phyloP scores from a whole-genome alignment of 148 eudicot genomes.

The Heliosperma pusillum region DNA sequence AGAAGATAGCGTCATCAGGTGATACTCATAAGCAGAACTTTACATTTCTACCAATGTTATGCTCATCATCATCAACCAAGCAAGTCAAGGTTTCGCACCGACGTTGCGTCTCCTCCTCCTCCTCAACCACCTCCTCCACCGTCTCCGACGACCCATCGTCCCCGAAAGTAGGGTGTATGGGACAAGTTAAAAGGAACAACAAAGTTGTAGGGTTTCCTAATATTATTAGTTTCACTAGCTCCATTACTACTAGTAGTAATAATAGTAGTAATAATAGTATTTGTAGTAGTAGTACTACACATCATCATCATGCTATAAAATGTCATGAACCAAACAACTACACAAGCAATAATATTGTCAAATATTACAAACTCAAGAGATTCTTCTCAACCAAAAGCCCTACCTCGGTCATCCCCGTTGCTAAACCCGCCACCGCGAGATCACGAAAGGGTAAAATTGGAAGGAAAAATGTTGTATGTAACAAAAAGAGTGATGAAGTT shows the following conservation, averaged over 20 bases:
- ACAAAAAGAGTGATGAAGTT: slow-evolving; percentile 18
- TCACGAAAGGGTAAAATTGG: slow-evolving; percentile 19
- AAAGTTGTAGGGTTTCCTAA: slow-evolving; percentile 37
- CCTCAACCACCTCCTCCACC: slow-evolving; percentile 19
- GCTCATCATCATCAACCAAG: slow-evolving; percentile 47
- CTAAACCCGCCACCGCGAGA: background rate
- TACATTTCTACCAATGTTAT: slow-evolving; percentile 58
- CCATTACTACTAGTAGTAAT: slow-evolving; percentile 9
- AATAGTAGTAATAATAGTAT: background rate
- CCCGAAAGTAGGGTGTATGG: slow-evolving; percentile 65
- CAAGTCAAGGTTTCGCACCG: slow-evolving; percentile 35
- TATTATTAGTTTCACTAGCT: slow-evolving; percentile 11
- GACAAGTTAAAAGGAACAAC: slow-evolving; percentile 61
- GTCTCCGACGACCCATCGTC: slow-evolving; percentile 45
- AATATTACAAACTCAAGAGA: slow-evolving; percentile 35
- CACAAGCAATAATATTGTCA: slow-evolving; percentile 18
- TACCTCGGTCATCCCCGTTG: slow-evolving; percentile 17
- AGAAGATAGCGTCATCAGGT: slow-evolving; percentile 16
- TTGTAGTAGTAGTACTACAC: background rate
- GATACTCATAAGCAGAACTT: slow-evolving; percentile 24
- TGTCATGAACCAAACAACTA: slow-evolving; percentile 7
- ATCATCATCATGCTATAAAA: slow-evolving; percentile 11
- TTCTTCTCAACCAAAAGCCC: slow-evolving; percentile 47
- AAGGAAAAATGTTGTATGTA: slow-evolving; percentile 7
- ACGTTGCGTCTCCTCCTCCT: slow-evolving; percentile 17